Conservation (phyloP, 345 rosid species). For the Gynandropsis gynandra region DNA sequence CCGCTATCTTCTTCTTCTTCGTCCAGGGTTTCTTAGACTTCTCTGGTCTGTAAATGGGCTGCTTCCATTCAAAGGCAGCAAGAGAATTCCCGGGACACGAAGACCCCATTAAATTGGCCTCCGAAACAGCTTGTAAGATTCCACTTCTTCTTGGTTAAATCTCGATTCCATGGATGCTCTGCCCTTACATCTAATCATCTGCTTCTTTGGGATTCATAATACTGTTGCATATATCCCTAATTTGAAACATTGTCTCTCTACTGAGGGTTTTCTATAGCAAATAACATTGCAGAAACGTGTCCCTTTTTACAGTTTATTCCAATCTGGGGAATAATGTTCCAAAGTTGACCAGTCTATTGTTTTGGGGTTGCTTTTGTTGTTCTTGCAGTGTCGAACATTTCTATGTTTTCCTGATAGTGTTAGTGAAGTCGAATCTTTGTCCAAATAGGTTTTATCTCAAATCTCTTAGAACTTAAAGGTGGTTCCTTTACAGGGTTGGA, state of each 20-base stretch:
- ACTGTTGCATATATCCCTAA: too few species aligned
- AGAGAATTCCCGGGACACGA: slow-evolving; percentile 87
- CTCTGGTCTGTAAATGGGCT: slow-evolving; percentile 72
- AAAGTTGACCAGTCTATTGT: not conserved
- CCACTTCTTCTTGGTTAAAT: too few species aligned
- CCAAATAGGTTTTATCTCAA: not conserved
- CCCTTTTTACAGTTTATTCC: not conserved
- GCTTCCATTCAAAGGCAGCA: slow-evolving; percentile 84
- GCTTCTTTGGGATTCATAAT: too few species aligned
- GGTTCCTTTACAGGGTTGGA: slow-evolving; percentile 6
- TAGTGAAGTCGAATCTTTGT: slow-evolving; percentile 2
- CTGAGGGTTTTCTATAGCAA: too few species aligned
- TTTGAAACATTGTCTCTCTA: too few species aligned
- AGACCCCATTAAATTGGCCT: slow-evolving; percentile 80
- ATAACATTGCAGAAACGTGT: too few species aligned
- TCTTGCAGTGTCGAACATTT: not conserved
- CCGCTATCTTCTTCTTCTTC: not conserved
- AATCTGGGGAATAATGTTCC: not conserved
- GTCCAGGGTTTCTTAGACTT: not conserved
- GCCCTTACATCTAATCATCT: not conserved
- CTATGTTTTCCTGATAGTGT: slow-evolving; percentile 8
- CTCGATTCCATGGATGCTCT: too few species aligned
- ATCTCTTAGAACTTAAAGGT: not conserved
- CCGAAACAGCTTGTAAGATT: slow-evolving; percentile 85
- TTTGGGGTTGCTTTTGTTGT: not conserved